Percentiles rank a stretch among this genome's conserved stretches.
These are phyloP conservation scores for Abrus pulchellus DNA, from an alignment of 306 rosid genomes.

Conservation along the genomic window DNA sequence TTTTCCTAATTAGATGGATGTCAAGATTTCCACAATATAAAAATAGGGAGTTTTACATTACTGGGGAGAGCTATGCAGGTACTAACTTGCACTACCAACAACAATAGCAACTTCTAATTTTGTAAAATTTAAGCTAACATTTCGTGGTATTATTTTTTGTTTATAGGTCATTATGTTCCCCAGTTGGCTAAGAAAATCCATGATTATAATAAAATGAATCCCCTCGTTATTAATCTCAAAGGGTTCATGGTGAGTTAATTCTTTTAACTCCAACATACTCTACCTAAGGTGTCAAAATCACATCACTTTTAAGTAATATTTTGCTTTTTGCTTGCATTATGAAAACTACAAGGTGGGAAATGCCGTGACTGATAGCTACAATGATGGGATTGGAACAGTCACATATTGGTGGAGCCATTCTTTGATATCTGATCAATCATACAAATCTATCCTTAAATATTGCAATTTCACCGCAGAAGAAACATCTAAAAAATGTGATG, in stretches of 20 bases:
- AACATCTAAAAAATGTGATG: slow-evolving; percentile 61
- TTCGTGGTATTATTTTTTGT: neutral
- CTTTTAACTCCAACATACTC: neutral
- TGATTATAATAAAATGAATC: slow-evolving; percentile 64
- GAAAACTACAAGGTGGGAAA: slow-evolving; percentile 72
- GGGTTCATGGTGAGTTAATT: slow-evolving; percentile 41
- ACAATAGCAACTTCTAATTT: neutral
- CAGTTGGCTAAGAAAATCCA: slow-evolving; percentile 76
- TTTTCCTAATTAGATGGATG: slow-evolving; percentile 74
- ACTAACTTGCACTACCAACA: neutral
- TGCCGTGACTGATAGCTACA: slow-evolving; percentile 73
- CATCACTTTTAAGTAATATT: neutral
- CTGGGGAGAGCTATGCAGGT: slow-evolving; percentile 97
- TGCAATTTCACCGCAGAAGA: slow-evolving; percentile 66
- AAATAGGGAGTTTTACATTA: slow-evolving; percentile 76
- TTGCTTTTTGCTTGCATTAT: neutral
- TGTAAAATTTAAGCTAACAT: neutral
- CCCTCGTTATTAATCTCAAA: slow-evolving; percentile 56
- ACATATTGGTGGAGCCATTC: slow-evolving; percentile 82
- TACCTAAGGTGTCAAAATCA: neutral
- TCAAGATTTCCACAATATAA: slow-evolving; percentile 82
- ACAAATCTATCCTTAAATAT: slow-evolving; percentile 66
- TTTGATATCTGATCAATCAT: slow-evolving; percentile 77
- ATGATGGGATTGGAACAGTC: slow-evolving; percentile 45
- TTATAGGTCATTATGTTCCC: slow-evolving; percentile 83